These are phyloP conservation scores for Solanum corneliomulleri DNA, from an alignment of 257 asterid species.

Conservation along the genomic window DNA sequence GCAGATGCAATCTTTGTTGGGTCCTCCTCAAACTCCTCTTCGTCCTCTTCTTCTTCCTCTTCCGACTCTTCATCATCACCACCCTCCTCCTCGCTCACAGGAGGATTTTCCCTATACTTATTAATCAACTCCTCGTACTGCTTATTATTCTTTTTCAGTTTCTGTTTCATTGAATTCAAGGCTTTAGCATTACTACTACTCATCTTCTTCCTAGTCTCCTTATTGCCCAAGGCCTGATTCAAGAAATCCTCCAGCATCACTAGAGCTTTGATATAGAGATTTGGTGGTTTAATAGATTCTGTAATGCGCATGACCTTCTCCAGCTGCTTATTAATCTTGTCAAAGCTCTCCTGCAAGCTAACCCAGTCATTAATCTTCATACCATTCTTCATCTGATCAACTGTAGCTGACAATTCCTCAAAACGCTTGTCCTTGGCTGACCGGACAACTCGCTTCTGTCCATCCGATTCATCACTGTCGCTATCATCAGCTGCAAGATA, in stretches of 20 bases:
- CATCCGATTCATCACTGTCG: constrained; percentile 64
- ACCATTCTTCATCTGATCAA: constrained; percentile 92
- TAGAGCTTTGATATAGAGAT: constrained; percentile 78
- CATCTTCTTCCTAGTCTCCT: constrained; percentile 98
- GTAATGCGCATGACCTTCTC: constrained; percentile 80
- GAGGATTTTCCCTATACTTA: constrained; percentile 82
- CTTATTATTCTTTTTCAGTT: constrained; percentile 79
- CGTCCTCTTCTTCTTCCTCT: constrained; percentile 54
- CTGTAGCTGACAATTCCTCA: constrained; percentile 74
- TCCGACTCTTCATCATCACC: constrained; percentile 55
- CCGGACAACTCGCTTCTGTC: constrained; percentile 66
- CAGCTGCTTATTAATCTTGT: constrained; percentile 88
- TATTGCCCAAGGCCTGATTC: constrained; percentile 68
- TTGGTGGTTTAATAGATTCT: constrained; percentile 63
- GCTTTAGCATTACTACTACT: constrained; percentile 94
- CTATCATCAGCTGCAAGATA: constrained; percentile 34
- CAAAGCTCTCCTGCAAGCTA: constrained; percentile 86
- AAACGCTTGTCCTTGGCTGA: constrained; percentile 74
- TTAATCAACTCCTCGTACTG: constrained; percentile 67
- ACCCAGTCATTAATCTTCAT: constrained; percentile 96
- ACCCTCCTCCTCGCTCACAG: constrained; percentile 65
- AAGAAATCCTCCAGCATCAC: constrained; percentile 80
- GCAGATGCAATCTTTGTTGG: constrained; percentile 12
- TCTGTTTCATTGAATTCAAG: constrained; percentile 87
- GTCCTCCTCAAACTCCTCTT: constrained; percentile 34